Conservation (phyloP, 805 yeast genomes). For the Jamesozyma gamospora region DNA sequence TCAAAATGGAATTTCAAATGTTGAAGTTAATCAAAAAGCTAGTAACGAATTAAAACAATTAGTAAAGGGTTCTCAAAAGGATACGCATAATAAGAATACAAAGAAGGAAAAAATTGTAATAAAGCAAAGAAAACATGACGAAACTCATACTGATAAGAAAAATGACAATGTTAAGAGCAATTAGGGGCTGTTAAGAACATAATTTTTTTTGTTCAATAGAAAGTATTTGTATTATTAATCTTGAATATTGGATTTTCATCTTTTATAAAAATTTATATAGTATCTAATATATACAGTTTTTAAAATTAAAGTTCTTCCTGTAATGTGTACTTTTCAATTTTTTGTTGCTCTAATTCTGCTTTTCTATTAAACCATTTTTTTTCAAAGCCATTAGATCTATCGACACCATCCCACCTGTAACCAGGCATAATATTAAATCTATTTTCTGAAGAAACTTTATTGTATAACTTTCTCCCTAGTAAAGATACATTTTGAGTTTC, state of each 20-base stretch:
- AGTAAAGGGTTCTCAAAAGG: constrained; percentile 1
- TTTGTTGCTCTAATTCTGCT: constrained; percentile 28
- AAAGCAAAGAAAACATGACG: constrained; percentile 1
- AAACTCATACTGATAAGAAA: background rate
- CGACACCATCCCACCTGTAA: constrained; percentile 83
- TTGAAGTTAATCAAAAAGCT: constrained; percentile 8
- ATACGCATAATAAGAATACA: background rate
- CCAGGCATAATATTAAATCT: constrained; percentile 76
- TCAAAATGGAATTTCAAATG: background rate
- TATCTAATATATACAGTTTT: too few relatives aligned
- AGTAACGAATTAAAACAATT: constrained; percentile 6
- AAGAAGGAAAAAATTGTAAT: background rate
- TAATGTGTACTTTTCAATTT: constrained; percentile 28
- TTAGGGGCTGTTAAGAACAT: too few relatives aligned
- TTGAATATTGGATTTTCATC: too few relatives aligned
- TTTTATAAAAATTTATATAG: too few relatives aligned
- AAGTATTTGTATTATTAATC: too few relatives aligned
- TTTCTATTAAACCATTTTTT: constrained; percentile 42
- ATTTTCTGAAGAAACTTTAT: constrained; percentile 44
- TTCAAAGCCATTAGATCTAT: constrained; percentile 84
- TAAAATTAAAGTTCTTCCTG: constrained; percentile 33
- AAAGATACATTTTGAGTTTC: constrained; percentile 7
- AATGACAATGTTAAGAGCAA: background rate
- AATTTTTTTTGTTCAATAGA: too few relatives aligned
- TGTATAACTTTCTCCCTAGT: constrained; percentile 47